Base-by-base conservation (phyloP, 768 basidiomycete species). In the Boletus pseudo-olivaceus region DNA sequence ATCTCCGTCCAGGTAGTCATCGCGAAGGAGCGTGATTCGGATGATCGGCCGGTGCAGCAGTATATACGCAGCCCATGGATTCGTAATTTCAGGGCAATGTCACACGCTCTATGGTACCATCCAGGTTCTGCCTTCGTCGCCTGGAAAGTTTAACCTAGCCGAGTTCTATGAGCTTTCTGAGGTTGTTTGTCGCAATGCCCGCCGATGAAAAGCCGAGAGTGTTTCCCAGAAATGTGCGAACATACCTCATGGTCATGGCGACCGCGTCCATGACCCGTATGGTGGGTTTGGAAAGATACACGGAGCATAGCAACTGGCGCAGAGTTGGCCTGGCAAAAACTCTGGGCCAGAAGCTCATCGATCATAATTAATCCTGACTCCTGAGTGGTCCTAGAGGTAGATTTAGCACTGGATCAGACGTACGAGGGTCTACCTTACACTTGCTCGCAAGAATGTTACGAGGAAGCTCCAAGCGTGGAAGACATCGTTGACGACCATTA, bases 1-100 rank as follows among this genome's bases (percentile, higher is more conserved):
- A 35, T 48, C 26, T 57, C 52, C 17, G 30, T 54, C 46, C 56
- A 57, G 34, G 23, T 19, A 8, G 47, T 7, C 35, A 49, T 54
- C 15, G 23, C 5, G 19, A 15, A 30, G 54, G 39, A 23, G 20
- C 14, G 1, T 3, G 9, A 23, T 8, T 15, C 4, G 20, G 20
- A 23, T 23, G 15, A 17, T 23, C 46, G 2, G 29, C 8, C 12
- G 2, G 7, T 11, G 15, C 43, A 3, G 10, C 42, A 33, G 19
- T 51, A 45, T 45, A 51, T 55, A 55, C 1, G 38, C 51, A 32
- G 7, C 27, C 3, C 45, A 17, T 10, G 15, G 1, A 23, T 17
- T 10, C 8, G 20, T 12, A 20, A 3, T 19, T 33, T 47, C 15
- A 14, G 20, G 8, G 8, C 20, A 23, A 47, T 20, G 20, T 23